These are phyloP conservation scores for Arthrobotrys sinensis DNA, from an alignment of 2,329 filamentous ascomycete species.

Conservation along the genomic window DNA sequence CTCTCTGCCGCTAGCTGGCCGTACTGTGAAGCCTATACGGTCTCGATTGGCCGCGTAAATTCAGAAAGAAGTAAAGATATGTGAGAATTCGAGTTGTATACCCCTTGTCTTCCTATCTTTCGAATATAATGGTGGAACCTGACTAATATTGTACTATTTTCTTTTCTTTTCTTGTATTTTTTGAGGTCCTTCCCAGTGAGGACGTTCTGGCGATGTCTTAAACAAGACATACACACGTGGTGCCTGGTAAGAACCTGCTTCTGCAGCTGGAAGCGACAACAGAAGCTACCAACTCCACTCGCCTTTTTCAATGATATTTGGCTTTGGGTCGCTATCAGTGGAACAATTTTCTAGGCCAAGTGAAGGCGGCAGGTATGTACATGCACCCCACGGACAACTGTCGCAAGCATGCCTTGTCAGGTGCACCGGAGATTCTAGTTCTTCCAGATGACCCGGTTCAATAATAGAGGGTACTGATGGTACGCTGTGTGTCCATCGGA, in stretches of 20 bases:
- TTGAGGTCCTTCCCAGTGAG: constrained; percentile 40
- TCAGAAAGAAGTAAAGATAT: constrained; percentile 52
- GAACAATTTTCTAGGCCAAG: constrained; percentile 27
- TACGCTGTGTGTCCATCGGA: constrained; percentile 20
- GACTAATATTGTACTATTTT: constrained; percentile 6
- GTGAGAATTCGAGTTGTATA: constrained; percentile 1
- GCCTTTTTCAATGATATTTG: constrained; percentile 38
- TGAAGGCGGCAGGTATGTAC: constrained; percentile 33
- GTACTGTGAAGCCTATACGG: constrained; percentile 15
- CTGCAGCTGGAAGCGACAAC: constrained; percentile 61
- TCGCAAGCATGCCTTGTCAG: constrained; percentile 37
- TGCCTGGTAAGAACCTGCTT: constrained; percentile 57
- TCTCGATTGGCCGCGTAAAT: constrained; percentile 6
- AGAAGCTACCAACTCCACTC: constrained; percentile 54
- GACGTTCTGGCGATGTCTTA: constrained; percentile 44
- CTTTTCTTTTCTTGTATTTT: constrained; percentile 37
- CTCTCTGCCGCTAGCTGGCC: constrained; percentile 19
- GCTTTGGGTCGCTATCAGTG: constrained; percentile 43
- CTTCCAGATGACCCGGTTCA: constrained; percentile 52
- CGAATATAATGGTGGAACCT: background rate
- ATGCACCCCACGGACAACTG: constrained; percentile 40
- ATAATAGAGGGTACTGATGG: constrained; percentile 14
- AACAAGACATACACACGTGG: constrained; percentile 57
- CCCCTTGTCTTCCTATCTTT: constrained; percentile 38
- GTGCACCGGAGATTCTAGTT: constrained; percentile 47